phyloP scores from a whole-genome alignment of 2,329 filamentous ascomycete genomes.

The Plenodomus lindquistii region DNA sequence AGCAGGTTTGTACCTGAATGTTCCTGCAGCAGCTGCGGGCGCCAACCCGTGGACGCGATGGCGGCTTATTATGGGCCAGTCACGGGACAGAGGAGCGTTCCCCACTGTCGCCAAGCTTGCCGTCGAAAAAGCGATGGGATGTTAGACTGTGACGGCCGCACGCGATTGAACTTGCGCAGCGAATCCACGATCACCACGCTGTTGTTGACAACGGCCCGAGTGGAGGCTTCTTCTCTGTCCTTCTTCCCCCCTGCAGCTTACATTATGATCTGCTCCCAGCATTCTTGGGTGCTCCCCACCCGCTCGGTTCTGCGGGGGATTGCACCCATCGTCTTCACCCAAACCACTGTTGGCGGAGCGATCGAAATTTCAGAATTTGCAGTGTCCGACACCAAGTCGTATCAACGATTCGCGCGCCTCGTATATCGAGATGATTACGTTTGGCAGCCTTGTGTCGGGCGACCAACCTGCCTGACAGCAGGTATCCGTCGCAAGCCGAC shows the following conservation, averaged over 20 bases:
- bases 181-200: not conserved
- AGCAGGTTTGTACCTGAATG: constrained; percentile 9
- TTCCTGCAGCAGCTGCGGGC: constrained; percentile 35
- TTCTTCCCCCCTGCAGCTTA: not conserved
- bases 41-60: constrained; percentile 14
- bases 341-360: not conserved
- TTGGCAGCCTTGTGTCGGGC: not conserved
- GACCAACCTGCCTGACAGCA: no score
- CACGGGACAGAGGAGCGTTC: not conserved
- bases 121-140: not conserved
- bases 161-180: not conserved
- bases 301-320: not conserved
- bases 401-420: no score
- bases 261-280: not conserved
- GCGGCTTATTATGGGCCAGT: constrained; percentile 6
- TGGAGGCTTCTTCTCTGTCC: not conserved
- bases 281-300: not conserved
- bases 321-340: not conserved
- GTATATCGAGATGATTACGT: not conserved
- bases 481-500: not conserved
- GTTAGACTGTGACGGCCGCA: not conserved
- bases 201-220: not conserved
- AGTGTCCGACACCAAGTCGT: no score
- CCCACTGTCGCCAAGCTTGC: not conserved
- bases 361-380: not conserved